Base-by-base conservation (phyloP, 2,329 filamentous ascomycete genomes). In the Exophiala sp. region DNA sequence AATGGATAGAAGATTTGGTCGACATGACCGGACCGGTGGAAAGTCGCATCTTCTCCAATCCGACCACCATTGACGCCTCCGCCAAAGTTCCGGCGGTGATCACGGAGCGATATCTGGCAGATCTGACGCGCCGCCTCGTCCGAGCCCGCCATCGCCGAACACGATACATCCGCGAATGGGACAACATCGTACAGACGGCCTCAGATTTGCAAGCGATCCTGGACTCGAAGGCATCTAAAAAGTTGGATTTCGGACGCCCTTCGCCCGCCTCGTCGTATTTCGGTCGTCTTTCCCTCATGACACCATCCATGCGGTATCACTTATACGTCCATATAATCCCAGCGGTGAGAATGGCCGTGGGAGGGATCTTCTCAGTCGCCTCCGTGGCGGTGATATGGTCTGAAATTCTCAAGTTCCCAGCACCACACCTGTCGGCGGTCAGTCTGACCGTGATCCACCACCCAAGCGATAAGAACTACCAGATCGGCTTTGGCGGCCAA, bases 1-100 rank as follows among this genome's bases (percentile, higher is more conserved):
- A 95, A 60, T 98, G 93, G 93, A 95, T 98, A 58, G 91, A 97
- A 59, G 93, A 98, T 64, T 73, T 98, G 24, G 83, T 81, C 2
- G 91, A 97, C 57, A 80, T 84, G 56, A 82, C 82, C 38, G 83
- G 79, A 60, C 68, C 88, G 4, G 79, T 83, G 1, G 87, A 91
- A 58, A 71, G 65, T 46, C 72, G 76, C 39, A 63, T 68, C 22
- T 63, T 68, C 3, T 59, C 66, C 3, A 64, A 68, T 14, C 63
- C 69, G 9, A 67, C 69, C 24, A 62, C 66, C 16, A 42, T 51
- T 16, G 64, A 73, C 53, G 63, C 68, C 37, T 67, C 70, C 16
- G 69, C 74, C 22, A 64, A 67, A 4, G 69, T 91, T 2, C 91
- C 91, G 0, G 82, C 85, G 14, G 84, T 97, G 42, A 86, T 98